These are phyloP conservation scores for Paramecium sexaurelia DNA, from an alignment of 73 alveolate genomes.

Conservation along the genomic window DNA sequence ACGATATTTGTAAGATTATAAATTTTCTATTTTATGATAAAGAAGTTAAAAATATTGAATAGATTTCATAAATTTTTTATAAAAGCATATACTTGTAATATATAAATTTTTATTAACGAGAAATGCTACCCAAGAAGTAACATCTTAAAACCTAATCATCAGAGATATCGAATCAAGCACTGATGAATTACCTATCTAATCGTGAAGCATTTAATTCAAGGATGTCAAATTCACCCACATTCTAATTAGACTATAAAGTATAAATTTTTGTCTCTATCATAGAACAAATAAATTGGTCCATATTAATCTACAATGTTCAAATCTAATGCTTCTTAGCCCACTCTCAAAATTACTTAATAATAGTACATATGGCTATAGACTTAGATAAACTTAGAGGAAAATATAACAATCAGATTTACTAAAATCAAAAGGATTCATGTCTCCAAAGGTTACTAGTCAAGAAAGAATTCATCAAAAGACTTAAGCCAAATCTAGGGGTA, in stretches of 20 bases:
- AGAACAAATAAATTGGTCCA: neutral
- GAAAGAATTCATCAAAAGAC: neutral
- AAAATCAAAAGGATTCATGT: conserved; percentile 47
- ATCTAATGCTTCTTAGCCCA: neutral
- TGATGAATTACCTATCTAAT: conserved; percentile 41
- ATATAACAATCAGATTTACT: conserved; percentile 17
- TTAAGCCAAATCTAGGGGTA: neutral
- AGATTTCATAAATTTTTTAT: neutral
- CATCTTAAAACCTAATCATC: conserved; percentile 46
- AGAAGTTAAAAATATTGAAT: neutral
- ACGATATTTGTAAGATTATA: neutral
- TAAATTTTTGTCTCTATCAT: neutral
- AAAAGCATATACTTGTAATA: neutral
- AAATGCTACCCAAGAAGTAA: conserved; percentile 38
- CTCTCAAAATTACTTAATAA: neutral
- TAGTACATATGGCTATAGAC: neutral
- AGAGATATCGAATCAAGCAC: conserved; percentile 6
- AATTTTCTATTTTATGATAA: neutral
- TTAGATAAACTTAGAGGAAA: neutral
- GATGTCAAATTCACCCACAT: conserved; percentile 16
- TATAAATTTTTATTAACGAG: neutral
- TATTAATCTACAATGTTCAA: neutral
- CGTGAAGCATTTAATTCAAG: conserved; percentile 12
- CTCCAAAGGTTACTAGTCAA: conserved; percentile 4
- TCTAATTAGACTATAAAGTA: neutral